Percentiles rank a stretch among this genome's conserved stretches.
These are phyloP conservation scores for Arctostaphylos glauca DNA, from an alignment of 148 eudicot genomes.

Conservation along the genomic window DNA sequence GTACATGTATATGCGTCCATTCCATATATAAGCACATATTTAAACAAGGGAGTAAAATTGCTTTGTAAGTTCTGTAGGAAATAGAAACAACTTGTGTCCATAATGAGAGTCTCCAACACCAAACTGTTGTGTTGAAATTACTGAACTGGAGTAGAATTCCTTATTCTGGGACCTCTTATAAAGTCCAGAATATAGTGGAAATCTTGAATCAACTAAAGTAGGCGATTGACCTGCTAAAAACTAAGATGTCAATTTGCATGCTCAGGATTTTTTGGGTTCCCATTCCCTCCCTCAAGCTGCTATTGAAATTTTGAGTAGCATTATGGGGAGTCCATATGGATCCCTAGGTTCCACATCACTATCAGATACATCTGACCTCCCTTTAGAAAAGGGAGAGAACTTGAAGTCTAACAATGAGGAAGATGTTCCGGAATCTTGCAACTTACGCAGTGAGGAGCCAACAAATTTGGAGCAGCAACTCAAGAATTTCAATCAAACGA, in stretches of 20 bases:
- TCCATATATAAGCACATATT: not conserved
- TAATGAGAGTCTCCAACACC: not conserved
- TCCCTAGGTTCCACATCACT: slow-evolving; percentile 39
- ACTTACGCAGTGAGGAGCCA: slow-evolving; percentile 20
- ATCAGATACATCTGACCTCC: slow-evolving; percentile 29
- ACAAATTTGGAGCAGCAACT: slow-evolving; percentile 25
- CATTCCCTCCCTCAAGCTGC: slow-evolving; percentile 59
- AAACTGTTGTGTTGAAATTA: not conserved
- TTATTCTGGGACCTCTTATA: not conserved
- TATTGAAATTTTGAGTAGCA: slow-evolving; percentile 47
- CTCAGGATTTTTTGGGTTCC: slow-evolving; percentile 18
- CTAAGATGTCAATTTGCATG: not conserved
- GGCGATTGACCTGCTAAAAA: not conserved
- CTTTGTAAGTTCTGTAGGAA: not conserved
- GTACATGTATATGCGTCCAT: not conserved
- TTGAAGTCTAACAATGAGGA: slow-evolving; percentile 31
- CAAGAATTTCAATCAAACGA: slow-evolving; percentile 23
- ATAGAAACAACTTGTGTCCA: not conserved
- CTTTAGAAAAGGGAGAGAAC: slow-evolving; percentile 24
- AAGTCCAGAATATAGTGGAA: not conserved
- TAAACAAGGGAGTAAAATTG: not conserved
- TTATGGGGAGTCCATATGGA: slow-evolving; percentile 52
- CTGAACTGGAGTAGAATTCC: not conserved
- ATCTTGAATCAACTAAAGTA: not conserved
- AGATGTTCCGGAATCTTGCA: slow-evolving; percentile 38